Base-by-base conservation (phyloP, 2,329 filamentous ascomycete species). In the Arthrinium phaeospermum region DNA sequence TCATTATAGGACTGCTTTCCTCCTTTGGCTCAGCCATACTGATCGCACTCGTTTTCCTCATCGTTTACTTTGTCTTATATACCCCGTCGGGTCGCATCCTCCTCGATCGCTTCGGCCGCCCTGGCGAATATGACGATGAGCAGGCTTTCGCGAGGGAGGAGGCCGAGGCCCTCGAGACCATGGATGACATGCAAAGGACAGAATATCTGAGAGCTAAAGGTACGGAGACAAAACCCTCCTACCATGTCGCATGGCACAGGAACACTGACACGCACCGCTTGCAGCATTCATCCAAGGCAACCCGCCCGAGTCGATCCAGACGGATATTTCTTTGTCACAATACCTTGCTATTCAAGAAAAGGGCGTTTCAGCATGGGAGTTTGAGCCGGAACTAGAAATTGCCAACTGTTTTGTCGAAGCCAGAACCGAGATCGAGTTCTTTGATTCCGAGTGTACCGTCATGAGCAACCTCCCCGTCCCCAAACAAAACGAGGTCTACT, bases 341-440 rank as follows among this genome's bases (percentile, higher is more conserved):
- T 98, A 98, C 81, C 89, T 99, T 73, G 96, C 96, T 57, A 99
- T 99, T 76, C 96, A 99, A 85, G 96, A 99, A 85, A 99, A 99
- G 83, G 96, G 96, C 69, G 96, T 99, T n/a, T 98, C 96, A 6
- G 96, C 96, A 8, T 99, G 96, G 96, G 96, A 99, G 82, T 99
- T 99, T 79, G 96, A 98, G 82, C 96, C 96, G n/a, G 96, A 99
- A 82, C 86, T 98, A 47, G 96, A 99, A 83, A 98, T 98, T 77
- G 96, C 96, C 76, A 98, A 98, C 83, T 99, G 96, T 83, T 99
- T 99, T 80, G 96, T 99, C 75, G 96, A 99, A 83, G 96, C 86
- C 53, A 91, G 96, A 76, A 99, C 96, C 14, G 96, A 99, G 82
- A 98, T 99, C 75, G 96, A 99, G 82, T 99, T 99, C 85, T 99